Conservation (phyloP, 2,329 filamentous ascomycete species). For the Ploettnerulaceae sp. region DNA sequence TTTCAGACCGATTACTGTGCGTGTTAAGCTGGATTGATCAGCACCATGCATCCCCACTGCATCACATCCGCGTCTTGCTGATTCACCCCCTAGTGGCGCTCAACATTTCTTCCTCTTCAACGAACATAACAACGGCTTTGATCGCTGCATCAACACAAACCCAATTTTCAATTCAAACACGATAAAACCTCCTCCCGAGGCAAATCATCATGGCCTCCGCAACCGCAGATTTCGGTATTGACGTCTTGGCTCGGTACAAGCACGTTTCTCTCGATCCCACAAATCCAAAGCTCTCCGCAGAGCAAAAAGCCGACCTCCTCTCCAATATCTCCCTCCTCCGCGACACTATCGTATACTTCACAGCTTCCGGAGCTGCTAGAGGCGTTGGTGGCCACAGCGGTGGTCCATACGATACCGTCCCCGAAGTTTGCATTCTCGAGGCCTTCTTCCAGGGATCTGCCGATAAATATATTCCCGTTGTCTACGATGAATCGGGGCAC, state of each 20-base stretch:
- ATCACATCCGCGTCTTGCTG: constrained; percentile 2
- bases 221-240: constrained; percentile 25
- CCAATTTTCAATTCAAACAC: not conserved
- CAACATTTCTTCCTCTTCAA: not conserved
- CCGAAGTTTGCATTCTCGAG: constrained; percentile 38
- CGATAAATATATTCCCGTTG: constrained; percentile 32
- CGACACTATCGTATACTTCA: constrained; percentile 39
- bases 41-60: not conserved
- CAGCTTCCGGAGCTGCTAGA: constrained; percentile 36
- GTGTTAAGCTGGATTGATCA: constrained; percentile 2
- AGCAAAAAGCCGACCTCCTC: constrained; percentile 36
- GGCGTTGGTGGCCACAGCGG: constrained; percentile 38
- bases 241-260: constrained; percentile 24
- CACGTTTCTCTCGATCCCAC: constrained; percentile 31
- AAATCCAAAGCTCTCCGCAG: constrained; percentile 33
- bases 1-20: not conserved
- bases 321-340: constrained; percentile 37
- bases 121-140: not conserved
- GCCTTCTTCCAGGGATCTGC: constrained; percentile 36
- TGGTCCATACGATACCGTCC: constrained; percentile 38
- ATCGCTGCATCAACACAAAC: not conserved
- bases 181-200: not conserved
- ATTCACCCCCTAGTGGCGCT: not conserved
- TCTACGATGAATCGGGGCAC: constrained; percentile 39
- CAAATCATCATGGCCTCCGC: constrained; percentile 19